Evolutionary conservation across 2,329 filamentous ascomycete species (phyloP).

Genomic region (Coniochaeta hoffmannii): DNA sequence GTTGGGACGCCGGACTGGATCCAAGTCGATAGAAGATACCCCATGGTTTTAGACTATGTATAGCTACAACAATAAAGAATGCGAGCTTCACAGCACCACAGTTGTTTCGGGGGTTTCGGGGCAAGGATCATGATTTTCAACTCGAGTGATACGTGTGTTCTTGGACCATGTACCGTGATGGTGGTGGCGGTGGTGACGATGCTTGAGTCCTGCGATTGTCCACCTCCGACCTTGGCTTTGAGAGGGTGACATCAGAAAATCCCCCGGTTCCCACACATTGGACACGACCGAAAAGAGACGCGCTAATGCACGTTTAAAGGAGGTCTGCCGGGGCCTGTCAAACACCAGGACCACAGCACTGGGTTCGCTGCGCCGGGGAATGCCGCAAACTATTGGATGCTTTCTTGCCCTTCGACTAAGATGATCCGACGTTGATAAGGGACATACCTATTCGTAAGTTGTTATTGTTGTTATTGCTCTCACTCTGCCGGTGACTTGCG

Average conservation of each 20-base stretch:
- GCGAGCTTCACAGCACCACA: constrained; percentile 16
- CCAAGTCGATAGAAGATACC: constrained; percentile 24
- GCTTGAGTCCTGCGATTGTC: too few species aligned
- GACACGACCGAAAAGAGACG: not conserved
- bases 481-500: too few species aligned
- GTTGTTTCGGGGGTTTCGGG: not conserved
- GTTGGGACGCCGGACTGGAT: constrained; percentile 21
- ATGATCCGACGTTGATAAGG: too few species aligned
- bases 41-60: constrained; percentile 20
- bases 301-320: constrained; percentile 18
- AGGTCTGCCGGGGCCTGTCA: constrained; percentile 7
- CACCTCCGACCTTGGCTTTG: too few species aligned
- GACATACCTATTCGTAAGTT: too few species aligned
- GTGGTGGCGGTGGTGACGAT: not conserved
- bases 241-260: not conserved
- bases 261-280: not conserved
- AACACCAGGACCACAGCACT: constrained; percentile 12
- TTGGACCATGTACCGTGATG: not conserved
- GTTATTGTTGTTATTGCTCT: not conserved
- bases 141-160: not conserved
- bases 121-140: not conserved
- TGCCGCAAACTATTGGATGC: not conserved
- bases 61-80: constrained; percentile 14
- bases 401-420: too few species aligned
- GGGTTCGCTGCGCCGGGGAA: constrained; percentile 4